A percentile compares a stretch with the other conserved stretches of the same genome.
Evolutionary conservation across 2,329 filamentous ascomycete species (phyloP).

Genomic region (Neopestalotiopsis sp.): DNA sequence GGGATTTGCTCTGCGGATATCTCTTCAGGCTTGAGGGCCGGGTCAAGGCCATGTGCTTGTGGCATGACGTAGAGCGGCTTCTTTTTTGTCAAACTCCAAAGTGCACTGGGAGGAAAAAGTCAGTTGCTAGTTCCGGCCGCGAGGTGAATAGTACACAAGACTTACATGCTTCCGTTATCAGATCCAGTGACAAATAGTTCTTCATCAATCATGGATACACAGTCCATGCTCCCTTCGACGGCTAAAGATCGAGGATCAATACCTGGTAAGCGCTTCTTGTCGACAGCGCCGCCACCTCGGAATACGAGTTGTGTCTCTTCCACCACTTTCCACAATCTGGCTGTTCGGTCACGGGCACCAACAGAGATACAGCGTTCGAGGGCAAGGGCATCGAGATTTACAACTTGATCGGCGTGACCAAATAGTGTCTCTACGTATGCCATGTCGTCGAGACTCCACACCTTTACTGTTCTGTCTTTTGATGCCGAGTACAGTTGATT

Average conservation of each 20-base stretch:
- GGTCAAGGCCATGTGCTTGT: slow-evolving; percentile 85
- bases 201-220: slow-evolving; percentile 87
- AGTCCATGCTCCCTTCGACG: slow-evolving; percentile 87
- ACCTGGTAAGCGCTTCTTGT: slow-evolving; percentile 52
- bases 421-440: slow-evolving; percentile 91
- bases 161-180: slow-evolving; percentile 78
- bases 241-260: slow-evolving; percentile 58
- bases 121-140: slow-evolving; percentile 59
- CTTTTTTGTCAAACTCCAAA: slow-evolving; percentile 86
- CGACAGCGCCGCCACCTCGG: slow-evolving; percentile 69
- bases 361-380: slow-evolving; percentile 91
- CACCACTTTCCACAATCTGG: slow-evolving; percentile 92
- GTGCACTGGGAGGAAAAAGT: slow-evolving; percentile 5
- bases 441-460: slow-evolving; percentile 90
- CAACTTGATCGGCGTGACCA: slow-evolving; percentile 90
- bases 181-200: slow-evolving; percentile 91
- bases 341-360: slow-evolving; percentile 88
- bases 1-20: slow-evolving; percentile 75
- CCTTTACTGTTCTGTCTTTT: slow-evolving; percentile 91
- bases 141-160: background rate
- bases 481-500: slow-evolving; percentile 94
- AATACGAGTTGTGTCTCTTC: slow-evolving; percentile 97
- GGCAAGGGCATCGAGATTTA: slow-evolving; percentile 81
- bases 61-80: slow-evolving; percentile 84
- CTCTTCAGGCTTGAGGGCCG: slow-evolving; percentile 68